Evolutionary conservation across 768 basidiomycete species (phyloP), one percentile per base, ranked within the genome.

Genomic region (Lentinula edodes): DNA sequence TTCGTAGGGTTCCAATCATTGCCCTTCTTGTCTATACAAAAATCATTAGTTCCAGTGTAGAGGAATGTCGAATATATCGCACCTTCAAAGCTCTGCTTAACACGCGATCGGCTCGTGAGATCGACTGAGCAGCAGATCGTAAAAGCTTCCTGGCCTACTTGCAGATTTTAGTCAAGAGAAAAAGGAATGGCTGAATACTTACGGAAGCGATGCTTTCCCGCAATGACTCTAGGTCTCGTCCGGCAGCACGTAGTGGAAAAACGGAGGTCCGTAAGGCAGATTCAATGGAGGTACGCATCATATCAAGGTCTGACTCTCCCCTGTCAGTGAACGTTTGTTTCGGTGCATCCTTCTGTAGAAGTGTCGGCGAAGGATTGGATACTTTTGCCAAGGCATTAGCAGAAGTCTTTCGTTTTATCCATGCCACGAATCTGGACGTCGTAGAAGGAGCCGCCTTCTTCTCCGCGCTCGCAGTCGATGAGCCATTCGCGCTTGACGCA

Each of bases 61-160:
- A 35, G 8, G 13, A 51, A 42, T 12, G 58, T 45, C 66, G 38
- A 38, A 15, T 6, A 45, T n/a, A 23, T 66, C 78, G 60, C 64
- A 85, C 87, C 74, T 82, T 80, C 60, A 88, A 68, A 15, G 82
- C 83, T 60, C 81, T 75, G 60, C 77, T 80, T 23, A 85, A 76
- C 10, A 87, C 78, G 34, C 83, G 76, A 61, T 87, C 86, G 4
- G 82, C 79, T 57, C 86, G 79, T 36, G 78, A 74, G 34, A 87
- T 78, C n/a, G 80, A 83, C 58, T 83, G 82, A 62, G 79, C 77
- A 18, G 84, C 80, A 32, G 80, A 72, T 34, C 78, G 72, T 60
- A 87, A 77, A 67, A 83, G 80, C 62, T 85, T 76, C 52, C 86
- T 82, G 15, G 83, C 83, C 85, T 88, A 61, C 28, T 52, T 59